Base-by-base conservation (phyloP, 2,329 filamentous ascomycete species). In the Coniochaeta sp. region DNA sequence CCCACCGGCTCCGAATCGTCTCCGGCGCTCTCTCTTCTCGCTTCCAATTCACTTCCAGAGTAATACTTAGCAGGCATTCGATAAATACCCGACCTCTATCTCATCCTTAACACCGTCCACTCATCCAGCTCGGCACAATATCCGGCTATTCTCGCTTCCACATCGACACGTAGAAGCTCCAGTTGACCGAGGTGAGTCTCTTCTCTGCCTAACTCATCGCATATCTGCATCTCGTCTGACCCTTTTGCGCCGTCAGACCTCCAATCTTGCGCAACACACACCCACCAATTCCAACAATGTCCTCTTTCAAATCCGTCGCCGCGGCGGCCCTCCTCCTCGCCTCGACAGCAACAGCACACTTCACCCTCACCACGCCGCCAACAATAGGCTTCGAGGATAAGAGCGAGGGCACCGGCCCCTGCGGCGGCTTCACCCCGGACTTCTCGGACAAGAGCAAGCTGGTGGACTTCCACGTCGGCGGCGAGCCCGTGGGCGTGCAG, bases 381-480 rank as follows among this genome's bases (percentile, higher is more conserved):
- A 67, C 74, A 30, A 70, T 81, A 53, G 78, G 76, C 38, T 71
- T 75, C 55, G 65, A 76, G 53, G 75, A 78, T 46, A 69, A 75
- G 31, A 63, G 71, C 27, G 69, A 79, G 54, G 63, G 52, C 58
- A 65, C 63, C 5, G 68, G 61, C 0, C 82, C 81, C 24, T 85
- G 81, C 63, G 82, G 82, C 55, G 76, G 78, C 56, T 74, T 74
- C 62, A 66, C 68, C 0, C 68, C 76, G 28, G 67, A 76, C 56
- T 72, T 79, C 50, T 47, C 57, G 50, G 46, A 58, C 51, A 57
- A 57, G 7, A 57, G 63, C 56, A 68, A 68, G 46, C 57, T 68
- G 22, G 70, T 71, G 50, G 69, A 81, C 57, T 83, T 83, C 65
- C 74, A 82, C 61, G 76, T 83, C 53, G 78, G 68, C 57, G 79